These are phyloP conservation scores for Mangifera indica DNA, from an alignment of 345 rosid genomes.

Conservation along the genomic window DNA sequence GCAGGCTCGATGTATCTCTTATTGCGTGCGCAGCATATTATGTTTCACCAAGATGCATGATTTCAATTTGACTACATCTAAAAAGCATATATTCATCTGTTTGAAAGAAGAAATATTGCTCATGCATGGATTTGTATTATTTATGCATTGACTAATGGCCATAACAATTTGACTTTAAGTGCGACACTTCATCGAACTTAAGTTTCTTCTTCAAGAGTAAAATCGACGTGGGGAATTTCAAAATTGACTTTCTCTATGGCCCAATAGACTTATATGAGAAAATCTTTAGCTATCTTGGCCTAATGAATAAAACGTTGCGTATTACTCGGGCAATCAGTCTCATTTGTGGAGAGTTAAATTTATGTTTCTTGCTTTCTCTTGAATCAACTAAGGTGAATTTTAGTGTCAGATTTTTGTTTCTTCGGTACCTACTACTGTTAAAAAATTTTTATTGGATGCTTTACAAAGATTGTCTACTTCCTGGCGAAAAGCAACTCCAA, in stretches of 20 bases:
- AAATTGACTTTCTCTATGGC: no score
- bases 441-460: neutral
- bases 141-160: neutral
- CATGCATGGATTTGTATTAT: no score
- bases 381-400: neutral
- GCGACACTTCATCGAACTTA: neutral
- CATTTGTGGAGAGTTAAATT: no score
- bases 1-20: neutral
- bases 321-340: no score
- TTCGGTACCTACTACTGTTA: neutral
- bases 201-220: no score
- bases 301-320: no score
- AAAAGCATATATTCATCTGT: neutral
- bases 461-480: neutral
- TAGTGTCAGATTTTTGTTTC: no score
- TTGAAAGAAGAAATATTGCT: neutral
- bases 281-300: no score
- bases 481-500: neutral
- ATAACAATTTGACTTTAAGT: neutral
- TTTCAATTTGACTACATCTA: neutral
- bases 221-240: no score
- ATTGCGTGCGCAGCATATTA: slow-evolving; percentile 1
- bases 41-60: neutral
- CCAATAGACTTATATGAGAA: no score
- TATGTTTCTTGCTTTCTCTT: no score